Percentiles rank a stretch among this genome's conserved stretches.
These are phyloP conservation scores for Meira miltonrushii DNA, from an alignment of 1,284 basidiomycete genomes.

Conservation along the genomic window DNA sequence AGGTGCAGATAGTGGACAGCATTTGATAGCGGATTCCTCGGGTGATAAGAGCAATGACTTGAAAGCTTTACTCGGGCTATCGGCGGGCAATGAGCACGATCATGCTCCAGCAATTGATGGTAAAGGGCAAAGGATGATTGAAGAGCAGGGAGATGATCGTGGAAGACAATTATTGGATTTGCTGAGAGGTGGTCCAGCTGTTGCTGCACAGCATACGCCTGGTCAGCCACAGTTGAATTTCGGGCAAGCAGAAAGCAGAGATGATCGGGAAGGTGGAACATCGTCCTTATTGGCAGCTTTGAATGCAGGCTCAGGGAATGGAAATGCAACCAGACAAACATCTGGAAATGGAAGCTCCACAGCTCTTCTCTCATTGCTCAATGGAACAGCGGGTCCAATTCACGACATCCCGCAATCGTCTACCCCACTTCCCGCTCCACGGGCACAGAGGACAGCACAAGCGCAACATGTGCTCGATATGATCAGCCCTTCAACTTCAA, in stretches of 20 bases:
- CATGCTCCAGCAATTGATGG: conserved; percentile 20
- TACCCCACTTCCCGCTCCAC: conserved; percentile 37
- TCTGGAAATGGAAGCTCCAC: not conserved
- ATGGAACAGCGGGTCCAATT: conserved; percentile 2
- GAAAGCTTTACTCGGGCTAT: conserved; percentile 31
- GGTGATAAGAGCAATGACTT: conserved; percentile 32
- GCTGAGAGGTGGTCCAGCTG: conserved; percentile 8
- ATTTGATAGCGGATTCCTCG: conserved; percentile 13
- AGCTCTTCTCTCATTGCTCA: conserved; percentile 21
- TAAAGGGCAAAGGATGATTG: conserved; percentile 27
- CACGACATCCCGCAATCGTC: not conserved
- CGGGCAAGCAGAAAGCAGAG: not conserved
- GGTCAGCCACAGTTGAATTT: no score
- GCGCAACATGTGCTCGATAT: conserved; percentile 35
- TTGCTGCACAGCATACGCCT: not conserved
- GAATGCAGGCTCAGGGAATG: conserved; percentile 13
- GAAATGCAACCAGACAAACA: conserved; percentile 1
- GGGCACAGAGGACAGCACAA: conserved; percentile 32
- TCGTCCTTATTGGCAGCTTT: conserved; percentile 22
- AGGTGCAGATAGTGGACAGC: conserved; percentile 4
- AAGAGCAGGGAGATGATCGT: conserved; percentile 27
- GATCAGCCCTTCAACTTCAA: conserved; percentile 19
- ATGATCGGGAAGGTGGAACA: conserved; percentile 20
- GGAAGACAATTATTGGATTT: conserved; percentile 30
- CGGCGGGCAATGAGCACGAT: conserved; percentile 9